Conservation (phyloP, 2,329 filamentous ascomycete species). For the Whalleya microplaca region DNA sequence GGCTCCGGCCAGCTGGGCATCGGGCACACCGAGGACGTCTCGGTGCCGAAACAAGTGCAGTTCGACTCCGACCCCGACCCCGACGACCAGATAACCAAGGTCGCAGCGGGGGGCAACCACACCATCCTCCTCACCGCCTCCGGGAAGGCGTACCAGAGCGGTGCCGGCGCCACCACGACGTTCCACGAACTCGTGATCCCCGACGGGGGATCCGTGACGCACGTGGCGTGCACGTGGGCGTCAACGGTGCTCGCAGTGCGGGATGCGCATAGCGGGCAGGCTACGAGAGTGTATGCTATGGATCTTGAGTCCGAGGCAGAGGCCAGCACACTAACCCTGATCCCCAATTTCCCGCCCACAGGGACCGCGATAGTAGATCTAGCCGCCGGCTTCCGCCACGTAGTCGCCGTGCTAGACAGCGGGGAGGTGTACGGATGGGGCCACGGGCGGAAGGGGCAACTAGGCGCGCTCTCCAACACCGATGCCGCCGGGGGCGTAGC, state of each 20-base stretch:
- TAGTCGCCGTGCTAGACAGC: slow-evolving; percentile 71
- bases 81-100: slow-evolving; percentile 41
- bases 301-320: slow-evolving; percentile 67
- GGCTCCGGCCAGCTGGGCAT: slow-evolving; percentile 74
- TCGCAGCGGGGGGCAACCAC: slow-evolving; percentile 80
- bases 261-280: slow-evolving; percentile 47
- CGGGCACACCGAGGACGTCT: slow-evolving; percentile 72
- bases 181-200: slow-evolving; percentile 47
- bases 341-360: slow-evolving; percentile 64
- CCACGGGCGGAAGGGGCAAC: slow-evolving; percentile 80
- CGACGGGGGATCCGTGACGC: slow-evolving; percentile 37
- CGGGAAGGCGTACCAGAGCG: slow-evolving; percentile 67
- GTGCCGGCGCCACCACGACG: slow-evolving; percentile 59
- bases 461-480: slow-evolving; percentile 55
- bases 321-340: slow-evolving; percentile 40
- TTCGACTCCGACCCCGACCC: slow-evolving; percentile 44
- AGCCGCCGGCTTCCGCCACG: slow-evolving; percentile 77
- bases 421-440: slow-evolving; percentile 90
- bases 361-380: slow-evolving; percentile 65
- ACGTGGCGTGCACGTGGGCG: slow-evolving; percentile 78
- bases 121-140: slow-evolving; percentile 70
- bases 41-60: slow-evolving; percentile 64
- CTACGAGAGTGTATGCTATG: slow-evolving; percentile 59
- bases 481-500: slow-evolving; percentile 45
- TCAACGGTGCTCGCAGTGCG: slow-evolving; percentile 65